Percentiles rank a stretch among this genome's conserved stretches.
Evolutionary conservation across 768 basidiomycete species (phyloP).

Genomic region (Cyclocybe cylindracea): DNA sequence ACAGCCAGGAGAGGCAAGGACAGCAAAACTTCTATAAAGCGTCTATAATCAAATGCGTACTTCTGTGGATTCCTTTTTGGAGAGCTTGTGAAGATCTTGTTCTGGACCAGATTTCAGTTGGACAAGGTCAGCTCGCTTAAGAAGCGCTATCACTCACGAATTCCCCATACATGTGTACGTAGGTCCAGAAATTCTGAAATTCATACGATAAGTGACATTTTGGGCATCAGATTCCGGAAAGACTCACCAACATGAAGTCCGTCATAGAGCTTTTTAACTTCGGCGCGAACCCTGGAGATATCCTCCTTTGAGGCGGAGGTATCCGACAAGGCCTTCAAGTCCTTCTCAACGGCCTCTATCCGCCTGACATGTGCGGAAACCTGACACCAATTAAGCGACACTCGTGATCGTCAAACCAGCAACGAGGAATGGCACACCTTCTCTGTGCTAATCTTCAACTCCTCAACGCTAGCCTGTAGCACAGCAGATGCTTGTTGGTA

Average conservation of each 20-base stretch:
- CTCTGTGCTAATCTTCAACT: slow-evolving; percentile 80
- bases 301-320: slow-evolving; percentile 79
- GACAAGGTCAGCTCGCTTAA: background rate
- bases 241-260: slow-evolving; percentile 75
- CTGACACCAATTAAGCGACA: slow-evolving; percentile 67
- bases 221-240: background rate
- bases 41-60: slow-evolving; percentile 48
- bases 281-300: slow-evolving; percentile 68
- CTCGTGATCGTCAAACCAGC: background rate
- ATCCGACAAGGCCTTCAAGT: slow-evolving; percentile 73
- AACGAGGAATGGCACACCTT: slow-evolving; percentile 48
- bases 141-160: slow-evolving; percentile 58
- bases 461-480: slow-evolving; percentile 84
- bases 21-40: background rate
- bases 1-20: background rate
- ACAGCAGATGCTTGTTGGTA: slow-evolving; percentile 88
- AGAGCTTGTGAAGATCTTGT: slow-evolving; percentile 75
- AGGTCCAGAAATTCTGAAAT: slow-evolving; percentile 76
- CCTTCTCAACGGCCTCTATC: slow-evolving; percentile 89
- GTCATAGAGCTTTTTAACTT: slow-evolving; percentile 87
- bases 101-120: slow-evolving; percentile 42
- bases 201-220: background rate
- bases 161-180: slow-evolving; percentile 83
- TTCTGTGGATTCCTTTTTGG: slow-evolving; percentile 65
- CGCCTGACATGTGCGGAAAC: slow-evolving; percentile 81